Evolutionary conservation across 768 basidiomycete genomes (phyloP), one percentile per base, ranked within the genome.

Genomic region (Lactifluus pinguis): DNA sequence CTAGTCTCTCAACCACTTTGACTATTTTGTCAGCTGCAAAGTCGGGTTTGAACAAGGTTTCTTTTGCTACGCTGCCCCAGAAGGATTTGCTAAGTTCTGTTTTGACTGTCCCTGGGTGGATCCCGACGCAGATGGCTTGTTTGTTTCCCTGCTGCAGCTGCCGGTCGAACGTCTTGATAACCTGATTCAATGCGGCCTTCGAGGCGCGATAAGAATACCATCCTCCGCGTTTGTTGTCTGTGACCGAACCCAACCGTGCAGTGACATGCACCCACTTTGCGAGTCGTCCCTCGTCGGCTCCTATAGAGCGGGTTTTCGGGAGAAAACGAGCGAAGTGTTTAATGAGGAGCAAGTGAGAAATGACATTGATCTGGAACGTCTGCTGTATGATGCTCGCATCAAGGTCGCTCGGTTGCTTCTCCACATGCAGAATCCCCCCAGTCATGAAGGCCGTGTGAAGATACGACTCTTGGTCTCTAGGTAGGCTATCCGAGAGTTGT

Each of bases 201-300:
- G 82, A 83, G 19, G 80, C 74, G 30, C 82, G 79, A 68, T 84
- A 84, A 36, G 81, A 83, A 67, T 79, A 84, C 83, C 83, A 84
- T 41, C 82, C 83, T 17, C 83, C 83, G 25, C 74, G 75, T 29
- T 70, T 71, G 67, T 84, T 85, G 66, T 85, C 83, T 19, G 76
- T 74, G 56, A 84, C 77, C 42, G 80, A 83, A 34, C 83, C 83
- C 9, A 84, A 78, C 42, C 81, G 80, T 17, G 82, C 83, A 11
- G 80, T 78, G 57, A 84, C 70, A 68, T 85, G 83, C 25, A 81
- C 79, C 83, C 82, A 83, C 66, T 80, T 83, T 25, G 81, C 70
- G 3, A 76, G 77, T 39, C n/a, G 53, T 30, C 19, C 38, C 9
- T 44, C 51, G 9, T 50, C 21, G 1, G 19, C 53, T 15, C 8